phyloP scores from a whole-genome alignment of 2,329 filamentous ascomycete genomes.

The Hymenoscyphus fraxineus region DNA sequence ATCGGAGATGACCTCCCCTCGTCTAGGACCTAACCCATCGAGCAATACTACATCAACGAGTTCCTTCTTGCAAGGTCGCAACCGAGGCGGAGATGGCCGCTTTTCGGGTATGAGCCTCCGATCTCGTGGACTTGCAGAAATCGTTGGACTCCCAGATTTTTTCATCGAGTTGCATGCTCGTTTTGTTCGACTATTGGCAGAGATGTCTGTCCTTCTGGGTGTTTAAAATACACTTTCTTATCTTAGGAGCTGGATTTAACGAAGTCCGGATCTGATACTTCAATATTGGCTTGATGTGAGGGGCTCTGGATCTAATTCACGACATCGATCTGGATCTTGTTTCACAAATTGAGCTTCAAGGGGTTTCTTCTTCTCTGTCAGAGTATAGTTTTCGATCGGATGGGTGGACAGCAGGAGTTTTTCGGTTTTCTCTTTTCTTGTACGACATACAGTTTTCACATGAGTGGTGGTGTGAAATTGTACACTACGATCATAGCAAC shows the following conservation, averaged over 20 bases:
- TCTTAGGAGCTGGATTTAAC: neutral
- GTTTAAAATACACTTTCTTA: neutral
- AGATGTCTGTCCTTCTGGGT: slow-evolving; percentile 33
- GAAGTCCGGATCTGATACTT: neutral
- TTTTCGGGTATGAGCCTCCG: slow-evolving; percentile 50
- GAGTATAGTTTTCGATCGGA: neutral
- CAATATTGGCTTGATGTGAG: neutral
- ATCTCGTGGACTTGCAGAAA: slow-evolving; percentile 59
- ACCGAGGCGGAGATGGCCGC: slow-evolving; percentile 27
- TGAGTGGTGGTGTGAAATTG: neutral
- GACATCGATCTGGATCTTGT: neutral
- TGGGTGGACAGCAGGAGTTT: neutral
- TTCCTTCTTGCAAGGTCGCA: slow-evolving; percentile 30
- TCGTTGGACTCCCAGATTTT: slow-evolving; percentile 64
- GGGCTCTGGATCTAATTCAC: neutral
- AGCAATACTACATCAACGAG: slow-evolving; percentile 23
- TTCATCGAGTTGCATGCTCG: slow-evolving; percentile 63
- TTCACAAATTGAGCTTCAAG: neutral
- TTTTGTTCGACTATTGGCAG: slow-evolving; percentile 60
- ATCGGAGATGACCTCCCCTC: slow-evolving; percentile 16
- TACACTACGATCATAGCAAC: neutral
- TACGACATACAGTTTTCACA: neutral
- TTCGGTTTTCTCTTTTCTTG: neutral
- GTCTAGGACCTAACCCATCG: slow-evolving; percentile 10
- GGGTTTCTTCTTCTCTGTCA: neutral